Percentiles rank a stretch among this genome's conserved stretches.
Evolutionary conservation across 2,329 filamentous ascomycete species (phyloP).

Genomic region (Fusarium nisikadoi): DNA sequence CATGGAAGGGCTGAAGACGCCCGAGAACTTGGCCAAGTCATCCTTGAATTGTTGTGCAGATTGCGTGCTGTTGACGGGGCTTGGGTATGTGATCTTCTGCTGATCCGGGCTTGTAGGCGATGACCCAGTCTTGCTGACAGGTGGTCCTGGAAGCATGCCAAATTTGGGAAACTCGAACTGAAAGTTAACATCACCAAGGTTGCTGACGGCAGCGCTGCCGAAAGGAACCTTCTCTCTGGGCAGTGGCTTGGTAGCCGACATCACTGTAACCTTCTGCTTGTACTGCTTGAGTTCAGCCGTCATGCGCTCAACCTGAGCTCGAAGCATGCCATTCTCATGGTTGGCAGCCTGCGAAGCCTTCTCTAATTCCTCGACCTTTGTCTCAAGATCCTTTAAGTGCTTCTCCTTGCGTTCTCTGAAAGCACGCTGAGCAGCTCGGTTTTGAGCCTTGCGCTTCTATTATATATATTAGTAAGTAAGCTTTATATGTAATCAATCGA

Average conservation of each 20-base stretch:
- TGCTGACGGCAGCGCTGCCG: slow-evolving; percentile 63
- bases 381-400: slow-evolving; percentile 86
- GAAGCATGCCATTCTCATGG: slow-evolving; percentile 85
- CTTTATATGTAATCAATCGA: background rate
- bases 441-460: slow-evolving; percentile 95
- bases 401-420: slow-evolving; percentile 96
- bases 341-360: slow-evolving; percentile 85
- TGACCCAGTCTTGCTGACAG: slow-evolving; percentile 45
- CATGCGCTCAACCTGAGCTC: slow-evolving; percentile 88
- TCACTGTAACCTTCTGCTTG: slow-evolving; percentile 81
- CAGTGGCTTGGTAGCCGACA: slow-evolving; percentile 51
- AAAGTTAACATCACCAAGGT: slow-evolving; percentile 81
- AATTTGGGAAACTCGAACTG: slow-evolving; percentile 98
- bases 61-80: slow-evolving; percentile 40
- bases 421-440: slow-evolving; percentile 89
- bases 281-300: slow-evolving; percentile 89
- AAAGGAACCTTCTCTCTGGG: slow-evolving; percentile 55
- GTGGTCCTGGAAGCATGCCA: slow-evolving; percentile 72
- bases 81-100: slow-evolving; percentile 38
- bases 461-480: slow-evolving; percentile 17
- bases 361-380: slow-evolving; percentile 78
- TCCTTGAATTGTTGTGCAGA: slow-evolving; percentile 54
- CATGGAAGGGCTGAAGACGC: slow-evolving; percentile 68
- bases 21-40: slow-evolving; percentile 65
- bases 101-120: slow-evolving; percentile 48